These are phyloP conservation scores for Daldinia childiae DNA, from an alignment of 495 filamentous ascomycete species.

Conservation along the genomic window DNA sequence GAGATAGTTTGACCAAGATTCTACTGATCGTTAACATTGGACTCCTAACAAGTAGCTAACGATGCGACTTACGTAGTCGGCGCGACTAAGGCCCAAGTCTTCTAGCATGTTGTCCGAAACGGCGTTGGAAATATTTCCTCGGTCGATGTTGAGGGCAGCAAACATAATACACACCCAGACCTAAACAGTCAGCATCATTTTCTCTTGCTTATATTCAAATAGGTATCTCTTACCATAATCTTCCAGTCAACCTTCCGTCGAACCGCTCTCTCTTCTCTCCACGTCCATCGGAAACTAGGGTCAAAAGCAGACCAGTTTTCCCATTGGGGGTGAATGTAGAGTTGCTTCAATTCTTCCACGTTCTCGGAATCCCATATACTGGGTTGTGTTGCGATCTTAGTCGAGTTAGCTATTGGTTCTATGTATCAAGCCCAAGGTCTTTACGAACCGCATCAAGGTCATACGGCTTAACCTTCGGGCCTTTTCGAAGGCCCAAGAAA, in stretches of 20 bases:
- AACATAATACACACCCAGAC: constrained; percentile 45
- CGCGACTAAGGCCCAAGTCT: constrained; percentile 43
- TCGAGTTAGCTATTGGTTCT: constrained; percentile 8
- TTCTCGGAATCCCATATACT: constrained; percentile 47
- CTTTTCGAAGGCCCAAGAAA: constrained; percentile 42
- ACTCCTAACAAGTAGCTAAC: not conserved
- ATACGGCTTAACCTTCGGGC: constrained; percentile 27
- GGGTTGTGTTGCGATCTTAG: constrained; percentile 43
- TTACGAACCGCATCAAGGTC: constrained; percentile 42
- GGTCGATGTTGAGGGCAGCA: constrained; percentile 36
- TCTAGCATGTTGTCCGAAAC: constrained; percentile 51
- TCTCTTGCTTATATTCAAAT: not conserved
- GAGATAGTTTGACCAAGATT: constrained; percentile 81
- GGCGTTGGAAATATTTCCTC: constrained; percentile 42
- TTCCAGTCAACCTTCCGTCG: constrained; percentile 45
- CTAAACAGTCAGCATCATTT: constrained; percentile 17
- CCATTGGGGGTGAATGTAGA: constrained; percentile 45
- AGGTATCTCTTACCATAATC: constrained; percentile 39
- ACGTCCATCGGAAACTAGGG: constrained; percentile 41
- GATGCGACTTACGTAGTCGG: constrained; percentile 35
- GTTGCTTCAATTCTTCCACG: constrained; percentile 43
- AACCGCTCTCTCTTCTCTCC: constrained; percentile 41
- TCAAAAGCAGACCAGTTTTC: constrained; percentile 44
- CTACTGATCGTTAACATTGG: constrained; percentile 51
- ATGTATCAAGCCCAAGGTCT: not conserved